Conservation (phyloP, 2,329 filamentous ascomycete species). For the Phyllosticta ampelicida region DNA sequence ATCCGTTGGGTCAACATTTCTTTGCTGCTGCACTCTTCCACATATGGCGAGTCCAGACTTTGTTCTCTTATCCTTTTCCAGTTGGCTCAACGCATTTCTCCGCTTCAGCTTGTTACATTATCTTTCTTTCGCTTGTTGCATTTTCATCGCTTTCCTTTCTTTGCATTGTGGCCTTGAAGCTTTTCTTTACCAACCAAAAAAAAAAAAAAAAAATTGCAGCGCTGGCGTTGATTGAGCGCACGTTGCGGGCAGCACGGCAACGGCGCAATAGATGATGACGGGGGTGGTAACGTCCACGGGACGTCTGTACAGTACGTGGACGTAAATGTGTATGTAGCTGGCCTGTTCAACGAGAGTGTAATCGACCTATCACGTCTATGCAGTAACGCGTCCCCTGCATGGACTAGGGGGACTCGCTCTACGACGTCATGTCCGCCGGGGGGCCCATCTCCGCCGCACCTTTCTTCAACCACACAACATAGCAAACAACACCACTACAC, state of each 20-base stretch:
- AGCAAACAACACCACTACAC: not conserved
- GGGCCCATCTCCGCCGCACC: not conserved
- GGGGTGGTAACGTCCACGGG: not conserved
- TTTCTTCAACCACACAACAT: not conserved
- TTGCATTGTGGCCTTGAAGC: not conserved
- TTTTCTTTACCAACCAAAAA: too few species aligned
- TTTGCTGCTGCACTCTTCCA: too few species aligned
- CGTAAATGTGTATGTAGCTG: too few species aligned
- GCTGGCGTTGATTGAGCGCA: too few species aligned
- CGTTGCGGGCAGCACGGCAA: too few species aligned
- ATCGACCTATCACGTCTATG: not conserved
- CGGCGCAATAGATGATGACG: too few species aligned
- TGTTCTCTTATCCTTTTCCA: not conserved
- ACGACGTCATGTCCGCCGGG: not conserved
- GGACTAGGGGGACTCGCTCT: not conserved
- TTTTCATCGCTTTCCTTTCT: not conserved
- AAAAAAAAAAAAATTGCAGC: too few species aligned
- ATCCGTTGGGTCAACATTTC: not conserved
- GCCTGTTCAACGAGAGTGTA: not conserved
- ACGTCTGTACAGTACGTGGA: not conserved
- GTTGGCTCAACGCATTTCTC: not conserved
- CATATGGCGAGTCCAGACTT: too few species aligned
- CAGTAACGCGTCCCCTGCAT: not conserved
- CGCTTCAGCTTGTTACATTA: too few species aligned
- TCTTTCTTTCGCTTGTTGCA: not conserved